Evolutionary conservation across 441 rosid species (phyloP).

Genomic region (Brassica hybrid): DNA sequence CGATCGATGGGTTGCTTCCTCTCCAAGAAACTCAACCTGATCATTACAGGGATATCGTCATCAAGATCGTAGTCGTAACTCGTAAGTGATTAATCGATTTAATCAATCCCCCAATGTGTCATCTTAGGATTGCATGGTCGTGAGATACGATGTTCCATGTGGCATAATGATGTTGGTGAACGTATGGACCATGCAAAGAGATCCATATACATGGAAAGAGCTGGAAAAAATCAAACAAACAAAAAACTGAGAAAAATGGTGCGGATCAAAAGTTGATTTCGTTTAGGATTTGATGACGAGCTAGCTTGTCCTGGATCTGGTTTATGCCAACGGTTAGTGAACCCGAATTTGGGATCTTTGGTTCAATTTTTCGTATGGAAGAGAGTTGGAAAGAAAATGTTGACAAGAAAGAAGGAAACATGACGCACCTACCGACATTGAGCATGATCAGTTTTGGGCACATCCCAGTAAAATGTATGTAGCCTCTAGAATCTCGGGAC

Average conservation of each 20-base stretch:
- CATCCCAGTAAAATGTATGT: not conserved
- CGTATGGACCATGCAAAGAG: constrained; percentile 55
- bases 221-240: constrained; percentile 48
- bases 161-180: constrained; percentile 55
- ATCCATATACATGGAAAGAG: constrained; percentile 52
- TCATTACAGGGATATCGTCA: constrained; percentile 42
- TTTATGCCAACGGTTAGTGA: constrained; percentile 3
- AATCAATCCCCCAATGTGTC: constrained; percentile 43
- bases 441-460: not conserved
- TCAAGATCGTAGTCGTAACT: constrained; percentile 41
- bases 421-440: constrained; percentile 3
- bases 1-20: not conserved
- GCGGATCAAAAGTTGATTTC: constrained; percentile 37
- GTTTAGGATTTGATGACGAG: constrained; percentile 19
- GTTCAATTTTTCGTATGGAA: constrained; percentile 56
- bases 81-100: not conserved
- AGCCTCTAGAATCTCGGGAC: not conserved
- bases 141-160: constrained; percentile 49
- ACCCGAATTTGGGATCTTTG: not conserved
- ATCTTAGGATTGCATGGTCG: constrained; percentile 47
- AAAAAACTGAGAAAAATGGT: constrained; percentile 51
- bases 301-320: not conserved
- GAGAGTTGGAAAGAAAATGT: constrained; percentile 16
- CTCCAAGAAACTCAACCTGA: constrained; percentile 8
- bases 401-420: constrained; percentile 12